Conservation (phyloP, 2,329 filamentous ascomycete genomes). For the Sporothrix pallida region DNA sequence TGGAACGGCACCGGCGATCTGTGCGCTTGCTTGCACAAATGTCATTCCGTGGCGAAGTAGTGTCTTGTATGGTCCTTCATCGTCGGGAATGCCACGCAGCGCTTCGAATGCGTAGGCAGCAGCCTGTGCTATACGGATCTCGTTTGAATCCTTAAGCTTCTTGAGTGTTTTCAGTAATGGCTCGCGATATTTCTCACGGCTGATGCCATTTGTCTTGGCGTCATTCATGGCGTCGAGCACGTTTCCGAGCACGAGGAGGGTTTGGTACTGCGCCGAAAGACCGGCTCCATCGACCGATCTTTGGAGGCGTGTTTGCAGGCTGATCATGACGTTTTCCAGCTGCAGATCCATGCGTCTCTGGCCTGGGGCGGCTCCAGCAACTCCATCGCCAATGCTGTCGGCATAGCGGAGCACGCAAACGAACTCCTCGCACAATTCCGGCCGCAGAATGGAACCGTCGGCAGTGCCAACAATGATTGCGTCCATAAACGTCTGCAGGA, state of each 20-base stretch:
- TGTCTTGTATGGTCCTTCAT: neutral
- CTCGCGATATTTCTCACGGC: neutral
- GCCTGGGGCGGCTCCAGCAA: too few relatives aligned
- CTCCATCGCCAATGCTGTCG: neutral
- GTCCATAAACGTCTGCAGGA: neutral
- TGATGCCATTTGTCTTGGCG: neutral
- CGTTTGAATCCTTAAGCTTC: neutral
- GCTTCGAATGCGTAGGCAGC: slow-evolving; percentile 10
- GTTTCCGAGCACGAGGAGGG: neutral
- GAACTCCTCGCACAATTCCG: neutral
- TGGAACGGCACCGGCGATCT: neutral
- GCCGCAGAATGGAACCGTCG: neutral
- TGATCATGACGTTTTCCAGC: neutral
- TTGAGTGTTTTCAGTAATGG: neutral
- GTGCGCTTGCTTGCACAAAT: neutral
- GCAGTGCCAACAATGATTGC: neutral
- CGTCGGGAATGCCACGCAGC: neutral
- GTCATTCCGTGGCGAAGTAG: neutral
- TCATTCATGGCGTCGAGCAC: slow-evolving; percentile 24
- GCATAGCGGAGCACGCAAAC: neutral
- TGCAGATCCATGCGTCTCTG: neutral
- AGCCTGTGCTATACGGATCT: neutral
- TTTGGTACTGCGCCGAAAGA: neutral
- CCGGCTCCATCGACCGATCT: neutral
- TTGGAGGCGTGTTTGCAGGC: neutral